phyloP scores from a whole-genome alignment of 345 rosid genomes.

The Chamaenerion angustifolium region DNA sequence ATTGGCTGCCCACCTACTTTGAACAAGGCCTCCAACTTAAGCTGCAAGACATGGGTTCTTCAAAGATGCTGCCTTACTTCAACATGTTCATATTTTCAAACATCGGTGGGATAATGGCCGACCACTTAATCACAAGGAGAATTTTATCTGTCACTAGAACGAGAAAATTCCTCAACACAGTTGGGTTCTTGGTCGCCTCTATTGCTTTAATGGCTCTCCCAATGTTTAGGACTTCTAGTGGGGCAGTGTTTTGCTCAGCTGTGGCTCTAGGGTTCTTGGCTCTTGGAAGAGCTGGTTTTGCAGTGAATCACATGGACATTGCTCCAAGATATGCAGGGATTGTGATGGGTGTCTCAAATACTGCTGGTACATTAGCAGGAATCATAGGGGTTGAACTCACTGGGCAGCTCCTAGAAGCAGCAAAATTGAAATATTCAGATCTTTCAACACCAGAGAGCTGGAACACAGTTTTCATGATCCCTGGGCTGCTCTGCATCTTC shows the following conservation, averaged over 20 bases:
- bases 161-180: constrained; percentile 63
- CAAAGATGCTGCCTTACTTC: constrained; percentile 94
- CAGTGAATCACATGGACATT: constrained; percentile 97
- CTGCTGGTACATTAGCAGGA: constrained; percentile 95
- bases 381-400: constrained; percentile 82
- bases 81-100: constrained; percentile 96
- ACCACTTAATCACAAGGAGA: constrained; percentile 66
- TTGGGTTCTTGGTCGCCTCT: constrained; percentile 75
- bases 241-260: constrained; percentile 81
- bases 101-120: constrained; percentile 87
- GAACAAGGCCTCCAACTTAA: constrained; percentile 83
- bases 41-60: constrained; percentile 93
- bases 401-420: constrained; percentile 80
- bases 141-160: constrained; percentile 68
- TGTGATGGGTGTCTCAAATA: constrained; percentile 94
- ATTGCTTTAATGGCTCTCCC: constrained; percentile 76
- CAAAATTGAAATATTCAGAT: constrained; percentile 56
- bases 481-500: constrained; percentile 70
- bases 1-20: constrained; percentile 90
- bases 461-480: constrained; percentile 73
- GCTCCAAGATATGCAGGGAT: constrained; percentile 95
- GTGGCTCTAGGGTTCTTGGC: constrained; percentile 89
- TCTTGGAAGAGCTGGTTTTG: constrained; percentile 92
- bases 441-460: constrained; percentile 92
- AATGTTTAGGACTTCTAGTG: constrained; percentile 52